Conservation (phyloP, 257 asterid species). For the Fraxinus quadrangulata region DNA sequence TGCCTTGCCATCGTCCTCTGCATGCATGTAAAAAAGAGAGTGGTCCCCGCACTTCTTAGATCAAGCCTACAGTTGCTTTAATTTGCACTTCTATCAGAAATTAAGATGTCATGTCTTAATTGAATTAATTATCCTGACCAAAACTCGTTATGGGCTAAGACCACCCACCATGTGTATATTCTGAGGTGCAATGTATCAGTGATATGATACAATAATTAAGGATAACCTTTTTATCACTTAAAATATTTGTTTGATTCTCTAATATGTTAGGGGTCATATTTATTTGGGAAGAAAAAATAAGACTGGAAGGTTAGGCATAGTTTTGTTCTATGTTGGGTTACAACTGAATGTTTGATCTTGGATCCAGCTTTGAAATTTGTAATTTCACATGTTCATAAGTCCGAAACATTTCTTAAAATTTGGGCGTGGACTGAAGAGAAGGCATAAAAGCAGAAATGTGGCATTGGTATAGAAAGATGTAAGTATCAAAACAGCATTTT, state of each 20-base stretch:
- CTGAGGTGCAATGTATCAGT: conserved; percentile 12
- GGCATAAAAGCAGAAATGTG: conserved; percentile 2
- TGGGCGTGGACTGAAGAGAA: not conserved
- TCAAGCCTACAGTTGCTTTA: not conserved
- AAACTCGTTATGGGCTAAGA: not conserved
- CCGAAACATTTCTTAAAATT: not conserved
- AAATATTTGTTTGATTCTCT: not conserved
- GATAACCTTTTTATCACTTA: not conserved
- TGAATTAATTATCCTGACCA: conserved; percentile 1
- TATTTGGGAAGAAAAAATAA: not conserved
- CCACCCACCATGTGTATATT: conserved; percentile 3
- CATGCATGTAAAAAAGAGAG: not conserved
- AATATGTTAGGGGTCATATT: not conserved
- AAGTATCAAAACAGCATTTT: not conserved
- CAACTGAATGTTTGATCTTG: not conserved
- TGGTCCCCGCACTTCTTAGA: no score
- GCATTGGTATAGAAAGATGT: not conserved
- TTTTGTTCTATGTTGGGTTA: not conserved
- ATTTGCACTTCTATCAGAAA: not conserved
- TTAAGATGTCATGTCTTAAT: not conserved
- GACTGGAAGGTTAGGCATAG: not conserved
- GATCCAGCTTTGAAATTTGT: not conserved
- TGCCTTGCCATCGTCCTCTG: not conserved
- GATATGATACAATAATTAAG: not conserved
- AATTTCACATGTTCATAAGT: not conserved